Conservation (phyloP, 495 filamentous ascomycete genomes). For the Penicillium odoratum region DNA sequence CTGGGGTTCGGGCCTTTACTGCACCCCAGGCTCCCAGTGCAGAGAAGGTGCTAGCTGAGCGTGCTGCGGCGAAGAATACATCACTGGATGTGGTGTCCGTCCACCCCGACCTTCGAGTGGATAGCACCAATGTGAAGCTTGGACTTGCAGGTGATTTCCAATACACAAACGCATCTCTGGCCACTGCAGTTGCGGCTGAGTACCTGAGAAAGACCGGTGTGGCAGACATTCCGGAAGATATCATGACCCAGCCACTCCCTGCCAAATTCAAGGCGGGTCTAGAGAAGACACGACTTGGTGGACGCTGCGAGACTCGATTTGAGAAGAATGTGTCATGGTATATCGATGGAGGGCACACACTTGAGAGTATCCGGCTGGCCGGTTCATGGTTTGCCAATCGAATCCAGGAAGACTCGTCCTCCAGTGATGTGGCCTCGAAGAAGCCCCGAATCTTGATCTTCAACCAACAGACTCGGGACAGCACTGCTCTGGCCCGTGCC, state of each 20-base stretch:
- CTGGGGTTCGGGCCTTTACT: conserved; percentile 66
- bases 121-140: conserved; percentile 56
- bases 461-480: conserved; percentile 89
- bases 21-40: conserved; percentile 69
- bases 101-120: conserved; percentile 59
- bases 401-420: conserved; percentile 48
- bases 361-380: conserved; percentile 79
- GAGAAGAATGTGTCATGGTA: conserved; percentile 77
- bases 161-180: conserved; percentile 81
- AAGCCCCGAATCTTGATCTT: conserved; percentile 75
- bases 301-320: conserved; percentile 75
- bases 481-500: conserved; percentile 60
- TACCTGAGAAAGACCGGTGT: conserved; percentile 49
- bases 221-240: conserved; percentile 44
- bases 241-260: conserved; percentile 54
- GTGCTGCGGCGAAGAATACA: conserved; percentile 67
- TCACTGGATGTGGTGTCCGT: conserved; percentile 59
- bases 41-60: conserved; percentile 63
- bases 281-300: conserved; percentile 71
- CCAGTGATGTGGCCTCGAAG: conserved; percentile 37
- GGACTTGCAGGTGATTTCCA: conserved; percentile 81
- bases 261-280: conserved; percentile 72
- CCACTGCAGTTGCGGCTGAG: conserved; percentile 69
- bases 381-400: conserved; percentile 76
- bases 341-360: conserved; percentile 89